Percentiles rank a stretch among this genome's conserved stretches.
Conservation (phyloP, 2,329 filamentous ascomycete genomes). For the Scleromitrula shiraiana region DNA sequence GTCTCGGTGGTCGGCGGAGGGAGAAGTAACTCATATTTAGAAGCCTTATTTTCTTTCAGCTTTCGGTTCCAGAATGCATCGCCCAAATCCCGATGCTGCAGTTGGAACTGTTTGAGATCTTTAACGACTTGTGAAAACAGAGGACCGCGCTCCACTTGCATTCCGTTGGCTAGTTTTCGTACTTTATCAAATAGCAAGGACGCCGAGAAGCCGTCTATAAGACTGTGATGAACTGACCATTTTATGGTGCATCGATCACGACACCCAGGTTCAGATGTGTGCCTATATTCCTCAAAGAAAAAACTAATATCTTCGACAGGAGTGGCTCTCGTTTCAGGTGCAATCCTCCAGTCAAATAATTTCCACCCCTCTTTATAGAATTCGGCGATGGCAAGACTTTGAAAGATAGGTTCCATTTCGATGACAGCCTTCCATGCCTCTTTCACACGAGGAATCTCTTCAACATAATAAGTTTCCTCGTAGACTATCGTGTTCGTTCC, state of each 20-base stretch:
- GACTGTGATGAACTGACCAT: conserved; percentile 30
- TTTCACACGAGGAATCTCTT: conserved; percentile 18
- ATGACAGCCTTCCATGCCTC: conserved; percentile 25
- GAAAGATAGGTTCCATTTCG: conserved; percentile 25
- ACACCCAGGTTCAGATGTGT: neutral
- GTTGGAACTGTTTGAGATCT: neutral
- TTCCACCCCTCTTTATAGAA: neutral
- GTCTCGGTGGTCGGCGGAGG: neutral
- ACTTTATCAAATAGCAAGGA: conserved; percentile 8
- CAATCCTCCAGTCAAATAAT: neutral
- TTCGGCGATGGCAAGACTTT: conserved; percentile 7
- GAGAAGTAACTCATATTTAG: neutral
- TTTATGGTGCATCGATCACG: conserved; percentile 17
- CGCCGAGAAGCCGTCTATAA: conserved; percentile 30
- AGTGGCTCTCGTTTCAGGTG: neutral
- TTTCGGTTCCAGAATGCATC: conserved; percentile 5
- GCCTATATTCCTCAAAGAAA: neutral
- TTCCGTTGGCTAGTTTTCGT: neutral
- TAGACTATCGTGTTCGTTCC: conserved; percentile 23
- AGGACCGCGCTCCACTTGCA: neutral
- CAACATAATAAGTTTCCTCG: conserved; percentile 15
- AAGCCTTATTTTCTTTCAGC: neutral
- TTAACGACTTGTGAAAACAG: neutral
- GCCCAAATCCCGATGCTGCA: neutral
- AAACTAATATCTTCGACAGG: neutral